These are phyloP conservation scores for Sorghum bicolor DNA, from an alignment of 176 grass and related monocot genomes.

Conservation along the genomic window DNA sequence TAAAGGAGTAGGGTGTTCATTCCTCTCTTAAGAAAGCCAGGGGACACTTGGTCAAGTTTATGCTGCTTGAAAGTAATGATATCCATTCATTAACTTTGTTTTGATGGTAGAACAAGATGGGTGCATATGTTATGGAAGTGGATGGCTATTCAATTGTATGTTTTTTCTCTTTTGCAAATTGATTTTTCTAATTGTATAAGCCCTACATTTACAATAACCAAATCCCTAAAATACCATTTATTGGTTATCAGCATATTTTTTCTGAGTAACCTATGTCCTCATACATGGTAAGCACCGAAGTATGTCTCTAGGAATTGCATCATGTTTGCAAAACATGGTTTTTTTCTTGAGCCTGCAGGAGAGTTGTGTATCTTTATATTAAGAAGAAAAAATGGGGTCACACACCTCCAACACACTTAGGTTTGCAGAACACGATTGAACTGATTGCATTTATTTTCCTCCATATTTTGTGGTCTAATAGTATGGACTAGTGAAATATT, in stretches of 20 bases:
- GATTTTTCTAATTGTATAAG: background rate
- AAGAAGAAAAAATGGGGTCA: background rate
- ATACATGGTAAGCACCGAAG: background rate
- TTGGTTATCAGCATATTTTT: background rate
- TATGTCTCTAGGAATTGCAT: background rate
- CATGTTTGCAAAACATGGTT: background rate
- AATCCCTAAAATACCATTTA: background rate
- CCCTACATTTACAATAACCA: background rate
- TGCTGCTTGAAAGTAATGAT: background rate
- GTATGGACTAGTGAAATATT: background rate
- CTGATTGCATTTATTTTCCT: background rate
- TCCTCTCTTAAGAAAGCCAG: background rate
- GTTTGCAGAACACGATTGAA: background rate
- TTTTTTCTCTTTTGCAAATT: background rate
- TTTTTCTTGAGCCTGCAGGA: background rate
- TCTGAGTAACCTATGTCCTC: background rate
- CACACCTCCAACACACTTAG: background rate
- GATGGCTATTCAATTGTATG: background rate
- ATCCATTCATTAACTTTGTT: background rate
- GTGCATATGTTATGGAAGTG: background rate
- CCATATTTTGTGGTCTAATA: background rate
- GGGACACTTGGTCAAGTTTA: background rate
- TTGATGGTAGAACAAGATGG: background rate
- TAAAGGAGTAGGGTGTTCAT: background rate
- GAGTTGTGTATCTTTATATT: too few relatives aligned